Conservation (phyloP, 257 asterid genomes). For the Capsicum chinense region DNA sequence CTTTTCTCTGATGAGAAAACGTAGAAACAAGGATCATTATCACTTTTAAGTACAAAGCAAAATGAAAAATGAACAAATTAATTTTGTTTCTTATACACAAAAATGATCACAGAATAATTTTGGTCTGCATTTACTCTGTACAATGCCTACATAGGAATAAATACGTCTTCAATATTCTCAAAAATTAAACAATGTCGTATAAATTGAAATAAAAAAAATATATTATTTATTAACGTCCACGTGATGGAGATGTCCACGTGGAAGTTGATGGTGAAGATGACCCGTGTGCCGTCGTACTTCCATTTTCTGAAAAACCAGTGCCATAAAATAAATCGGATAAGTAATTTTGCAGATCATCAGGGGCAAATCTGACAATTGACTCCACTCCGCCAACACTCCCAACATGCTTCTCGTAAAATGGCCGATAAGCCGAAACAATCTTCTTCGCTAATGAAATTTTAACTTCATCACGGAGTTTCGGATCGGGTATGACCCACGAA, state of each 20-base stretch:
- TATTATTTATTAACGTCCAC: slow-evolving; percentile 39
- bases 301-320: slow-evolving; percentile 29
- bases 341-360: slow-evolving; percentile 74
- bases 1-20: neutral
- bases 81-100: neutral
- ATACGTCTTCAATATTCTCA: neutral
- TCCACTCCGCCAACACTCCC: slow-evolving; percentile 37
- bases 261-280: slow-evolving; percentile 24
- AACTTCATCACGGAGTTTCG: slow-evolving; percentile 52
- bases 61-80: neutral
- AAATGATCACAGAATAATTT: neutral
- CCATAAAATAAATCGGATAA: slow-evolving; percentile 65
- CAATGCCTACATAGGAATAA: neutral
- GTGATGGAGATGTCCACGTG: slow-evolving; percentile 31
- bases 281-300: slow-evolving; percentile 33
- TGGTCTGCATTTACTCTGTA: neutral
- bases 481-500: slow-evolving; percentile 79
- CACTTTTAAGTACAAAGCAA: neutral
- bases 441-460: slow-evolving; percentile 48
- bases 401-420: slow-evolving; percentile 40
- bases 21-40: neutral
- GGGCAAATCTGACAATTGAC: slow-evolving; percentile 69
- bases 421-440: slow-evolving; percentile 51
- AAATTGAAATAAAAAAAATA: neutral
- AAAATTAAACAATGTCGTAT: fast-evolving